A percentile compares a stretch with the other conserved stretches of the same genome.
These are phyloP conservation scores for Hygrocybe coccinea DNA, from an alignment of 768 basidiomycete genomes.

Conservation along the genomic window DNA sequence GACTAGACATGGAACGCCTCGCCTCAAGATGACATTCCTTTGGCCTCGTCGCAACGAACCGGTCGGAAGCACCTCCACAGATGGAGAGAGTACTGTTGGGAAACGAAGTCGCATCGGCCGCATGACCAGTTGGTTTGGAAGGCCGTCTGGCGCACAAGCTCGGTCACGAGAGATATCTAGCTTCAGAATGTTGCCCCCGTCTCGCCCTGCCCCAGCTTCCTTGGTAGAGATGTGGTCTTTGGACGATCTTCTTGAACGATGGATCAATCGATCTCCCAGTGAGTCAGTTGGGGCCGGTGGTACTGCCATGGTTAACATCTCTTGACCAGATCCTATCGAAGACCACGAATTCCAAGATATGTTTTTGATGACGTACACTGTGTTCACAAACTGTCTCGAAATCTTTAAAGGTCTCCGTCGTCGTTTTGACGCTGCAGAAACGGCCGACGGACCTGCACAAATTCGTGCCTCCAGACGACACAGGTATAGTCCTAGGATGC, in stretches of 20 bases:
- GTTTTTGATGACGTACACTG: slow-evolving; percentile 4
- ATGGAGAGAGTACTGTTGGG: background rate
- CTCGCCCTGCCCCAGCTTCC: background rate
- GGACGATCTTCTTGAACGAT: slow-evolving; percentile 6
- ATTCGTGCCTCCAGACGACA: slow-evolving; percentile 1
- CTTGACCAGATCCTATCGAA: background rate
- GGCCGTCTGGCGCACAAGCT: background rate
- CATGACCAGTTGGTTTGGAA: background rate
- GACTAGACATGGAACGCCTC: no score
- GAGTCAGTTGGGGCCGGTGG: background rate
- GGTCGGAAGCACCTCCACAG: background rate
- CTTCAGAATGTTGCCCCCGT: background rate
- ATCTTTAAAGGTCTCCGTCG: background rate
- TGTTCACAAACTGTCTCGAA: background rate
- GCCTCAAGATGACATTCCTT: no score
- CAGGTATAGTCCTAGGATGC: background rate
- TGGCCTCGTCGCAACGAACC: background rate
- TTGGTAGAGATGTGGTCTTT: background rate
- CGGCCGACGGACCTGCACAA: background rate
- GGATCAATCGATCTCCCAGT: slow-evolving; percentile 1
- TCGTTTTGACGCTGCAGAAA: slow-evolving; percentile 4
- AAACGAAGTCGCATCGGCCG: background rate
- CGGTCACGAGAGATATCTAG: background rate
- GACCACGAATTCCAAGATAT: slow-evolving; percentile 4
- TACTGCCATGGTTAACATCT: background rate